phyloP scores from a whole-genome alignment of 2,329 filamentous ascomycete species.

The Calonectria henricotiae region DNA sequence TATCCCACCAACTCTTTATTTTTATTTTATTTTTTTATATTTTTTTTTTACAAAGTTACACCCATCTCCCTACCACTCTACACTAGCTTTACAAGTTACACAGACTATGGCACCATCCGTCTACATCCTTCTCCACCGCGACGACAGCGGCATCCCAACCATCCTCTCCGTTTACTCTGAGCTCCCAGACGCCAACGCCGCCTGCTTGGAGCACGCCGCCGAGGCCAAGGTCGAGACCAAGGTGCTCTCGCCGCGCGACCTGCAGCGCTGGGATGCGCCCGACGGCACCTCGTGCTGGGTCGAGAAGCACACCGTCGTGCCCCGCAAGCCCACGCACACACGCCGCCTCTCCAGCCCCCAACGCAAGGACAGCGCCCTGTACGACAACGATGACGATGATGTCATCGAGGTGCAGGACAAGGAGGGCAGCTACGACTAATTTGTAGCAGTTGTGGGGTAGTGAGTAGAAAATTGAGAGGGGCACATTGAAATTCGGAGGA shows the following conservation, averaged over 20 bases:
- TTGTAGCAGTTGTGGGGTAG: neutral
- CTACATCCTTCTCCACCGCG: constrained; percentile 56
- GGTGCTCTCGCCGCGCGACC: constrained; percentile 46
- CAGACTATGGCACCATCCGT: constrained; percentile 51
- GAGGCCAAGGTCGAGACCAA: constrained; percentile 52
- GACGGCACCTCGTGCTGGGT: constrained; percentile 60
- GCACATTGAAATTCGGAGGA: neutral
- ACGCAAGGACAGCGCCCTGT: constrained; percentile 51
- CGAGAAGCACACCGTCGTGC: constrained; percentile 55
- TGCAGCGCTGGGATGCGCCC: constrained; percentile 57
- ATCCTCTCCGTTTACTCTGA: constrained; percentile 56
- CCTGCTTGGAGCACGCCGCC: constrained; percentile 53
- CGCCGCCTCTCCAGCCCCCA: constrained; percentile 34
- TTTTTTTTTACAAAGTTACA: no score
- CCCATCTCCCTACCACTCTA: neutral
- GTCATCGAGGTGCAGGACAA: constrained; percentile 49
- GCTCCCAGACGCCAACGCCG: constrained; percentile 58
- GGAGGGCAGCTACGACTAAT: constrained; percentile 50
- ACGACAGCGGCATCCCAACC: constrained; percentile 48
- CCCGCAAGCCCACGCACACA: constrained; percentile 38
- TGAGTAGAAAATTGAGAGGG: neutral
- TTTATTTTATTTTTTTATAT: no score
- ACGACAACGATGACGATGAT: constrained; percentile 52
- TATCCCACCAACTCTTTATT: no score
- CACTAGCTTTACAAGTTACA: constrained; percentile 3